Percentiles rank a stretch among this genome's conserved stretches.
Evolutionary conservation across 1,139 yeast species (phyloP).

Genomic region (Hemisphaericaspora lyxosophila): DNA sequence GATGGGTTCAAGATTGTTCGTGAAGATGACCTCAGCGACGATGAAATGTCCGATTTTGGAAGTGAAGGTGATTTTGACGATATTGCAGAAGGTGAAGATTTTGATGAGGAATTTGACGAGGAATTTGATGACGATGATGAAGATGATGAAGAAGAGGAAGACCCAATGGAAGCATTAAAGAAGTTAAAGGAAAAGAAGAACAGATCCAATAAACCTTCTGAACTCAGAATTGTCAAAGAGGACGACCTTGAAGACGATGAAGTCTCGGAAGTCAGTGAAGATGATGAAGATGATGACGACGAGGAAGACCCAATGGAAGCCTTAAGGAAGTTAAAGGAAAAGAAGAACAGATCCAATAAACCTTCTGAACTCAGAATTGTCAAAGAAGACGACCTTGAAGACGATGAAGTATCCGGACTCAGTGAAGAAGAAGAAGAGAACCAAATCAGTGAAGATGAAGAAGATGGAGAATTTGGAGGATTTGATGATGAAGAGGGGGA

Average conservation of each 20-base stretch:
- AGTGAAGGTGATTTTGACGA: slow-evolving; percentile 14
- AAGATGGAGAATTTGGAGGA: slow-evolving; percentile 17
- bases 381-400: slow-evolving; percentile 30
- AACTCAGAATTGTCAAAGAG: slow-evolving; percentile 24
- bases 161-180: slow-evolving; percentile 24
- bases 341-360: too few species aligned
- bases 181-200: slow-evolving; percentile 26
- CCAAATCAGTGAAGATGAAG: slow-evolving; percentile 3
- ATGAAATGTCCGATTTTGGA: slow-evolving; percentile 17
- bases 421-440: slow-evolving; percentile 18
- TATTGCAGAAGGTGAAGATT: slow-evolving; percentile 28
- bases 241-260: slow-evolving; percentile 29
- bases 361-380: too few species aligned
- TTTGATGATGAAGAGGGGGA: slow-evolving; percentile 7
- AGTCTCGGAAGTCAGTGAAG: slow-evolving; percentile 13
- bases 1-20: slow-evolving; percentile 20
- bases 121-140: slow-evolving; percentile 18
- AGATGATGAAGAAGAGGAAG: slow-evolving; percentile 19
- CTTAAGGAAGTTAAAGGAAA: too few species aligned
- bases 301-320: slow-evolving; percentile 16
- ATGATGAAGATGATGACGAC: slow-evolving; percentile 14
- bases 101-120: slow-evolving; percentile 15
- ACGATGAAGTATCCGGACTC: slow-evolving; percentile 20
- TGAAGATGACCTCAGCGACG: slow-evolving; percentile 31
- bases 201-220: slow-evolving; percentile 10